Base-by-base conservation (phyloP, 1,139 yeast genomes). In the Kodamaea anthophila region DNA sequence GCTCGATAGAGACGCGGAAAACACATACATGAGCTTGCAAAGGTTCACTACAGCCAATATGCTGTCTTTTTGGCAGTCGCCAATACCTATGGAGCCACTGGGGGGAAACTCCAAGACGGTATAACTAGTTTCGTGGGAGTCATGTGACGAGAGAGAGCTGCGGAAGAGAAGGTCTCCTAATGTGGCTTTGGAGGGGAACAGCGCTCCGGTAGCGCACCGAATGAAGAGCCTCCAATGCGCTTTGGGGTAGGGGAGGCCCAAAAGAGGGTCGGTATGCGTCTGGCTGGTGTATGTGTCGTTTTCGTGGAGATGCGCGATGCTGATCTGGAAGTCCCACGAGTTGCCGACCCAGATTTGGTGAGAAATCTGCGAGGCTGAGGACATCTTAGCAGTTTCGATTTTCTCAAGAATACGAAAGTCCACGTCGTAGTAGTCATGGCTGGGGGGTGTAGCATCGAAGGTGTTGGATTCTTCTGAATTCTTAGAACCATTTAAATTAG, bases 311-410 rank as follows among this genome's bases (percentile, higher is more conserved):
- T 53, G 47, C 11, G 49, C 50, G 35, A 57, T 36, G 58, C 59
- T 56, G 9, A 56, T 51, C 37, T 65, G 67, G 39, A 56, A 58
- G 41, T 67, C 72, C 71, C 70, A 64, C 2, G 75, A 61, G 46
- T 87, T 88, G 1, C 97, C 97, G 28, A 80, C 65, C 88, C 88
- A 88, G 4, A 87, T 73, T 23, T 14, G 23, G 11, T 10, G 34
- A 26, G 14, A 23, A 13, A 83, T 58, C 11, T 62, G 65, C 1
- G 93, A 72, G 0, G 95, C 94, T 3, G 85, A 65, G 1, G 96
- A 80, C 91, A 88, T 83, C 47, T 74, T 74, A 3, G 86, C 65
- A 37, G 87, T 80, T 52, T 87, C 96, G 8, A 83, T 64, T 37
- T 83, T 76, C 49, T 88, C 97, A 44, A 82, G 77, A 34, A 77